Evolutionary conservation across 306 rosid genomes (phyloP).

Genomic region (Dalbergia oliveri): DNA sequence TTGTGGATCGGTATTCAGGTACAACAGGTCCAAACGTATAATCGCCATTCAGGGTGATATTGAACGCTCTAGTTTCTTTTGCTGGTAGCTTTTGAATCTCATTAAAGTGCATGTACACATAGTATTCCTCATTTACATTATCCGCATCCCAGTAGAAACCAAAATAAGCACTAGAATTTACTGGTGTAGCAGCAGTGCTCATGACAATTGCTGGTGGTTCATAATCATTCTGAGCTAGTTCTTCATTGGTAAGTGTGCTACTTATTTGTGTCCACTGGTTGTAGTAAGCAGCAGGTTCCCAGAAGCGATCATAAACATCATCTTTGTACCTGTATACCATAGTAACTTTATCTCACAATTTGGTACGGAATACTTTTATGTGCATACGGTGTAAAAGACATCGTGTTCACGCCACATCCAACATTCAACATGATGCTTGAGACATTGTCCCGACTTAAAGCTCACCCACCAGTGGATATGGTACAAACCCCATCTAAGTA

Average conservation of each 20-base stretch:
- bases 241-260: background rate
- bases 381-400: no score
- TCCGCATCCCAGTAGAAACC: background rate
- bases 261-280: background rate
- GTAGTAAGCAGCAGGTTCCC: background rate
- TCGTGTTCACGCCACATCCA: no score
- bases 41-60: background rate
- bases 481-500: no score
- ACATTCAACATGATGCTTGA: no score
- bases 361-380: no score
- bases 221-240: background rate
- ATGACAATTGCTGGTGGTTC: constrained; percentile 35
- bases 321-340: background rate
- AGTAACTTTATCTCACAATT: no score
- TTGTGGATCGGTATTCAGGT: background rate
- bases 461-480: no score
- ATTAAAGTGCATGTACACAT: constrained; percentile 38
- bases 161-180: constrained; percentile 1
- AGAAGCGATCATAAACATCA: background rate
- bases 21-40: background rate
- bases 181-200: constrained; percentile 36
- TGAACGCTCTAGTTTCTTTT: constrained; percentile 43
- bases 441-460: no score
- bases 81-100: constrained; percentile 32
- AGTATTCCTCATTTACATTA: background rate